These are phyloP conservation scores for Yarrowia porcina DNA, from an alignment of 805 yeast genomes.

Conservation along the genomic window DNA sequence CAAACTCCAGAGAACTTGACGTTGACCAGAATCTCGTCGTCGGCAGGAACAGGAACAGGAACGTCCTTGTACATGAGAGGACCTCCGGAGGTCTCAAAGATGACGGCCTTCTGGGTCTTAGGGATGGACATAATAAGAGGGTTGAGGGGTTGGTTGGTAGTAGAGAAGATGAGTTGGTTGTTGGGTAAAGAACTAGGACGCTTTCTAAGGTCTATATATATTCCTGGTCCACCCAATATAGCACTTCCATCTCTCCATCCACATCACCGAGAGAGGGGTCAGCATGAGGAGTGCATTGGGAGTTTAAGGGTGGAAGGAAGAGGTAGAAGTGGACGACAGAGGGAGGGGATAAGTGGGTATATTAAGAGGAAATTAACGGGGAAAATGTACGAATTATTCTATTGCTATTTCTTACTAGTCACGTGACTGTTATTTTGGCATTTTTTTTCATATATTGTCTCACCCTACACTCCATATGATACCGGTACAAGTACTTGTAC, in stretches of 20 bases:
- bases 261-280: background rate
- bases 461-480: too few relatives aligned
- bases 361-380: too few relatives aligned
- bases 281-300: too few relatives aligned
- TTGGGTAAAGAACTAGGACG: background rate
- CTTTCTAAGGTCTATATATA: background rate
- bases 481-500: too few relatives aligned
- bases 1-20: conserved; percentile 89
- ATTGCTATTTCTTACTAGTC: too few relatives aligned
- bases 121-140: conserved; percentile 45
- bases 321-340: too few relatives aligned
- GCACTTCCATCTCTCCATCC: background rate
- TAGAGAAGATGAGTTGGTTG: background rate
- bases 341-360: too few relatives aligned
- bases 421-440: too few relatives aligned
- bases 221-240: background rate
- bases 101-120: conserved; percentile 65
- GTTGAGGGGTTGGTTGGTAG: background rate
- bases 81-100: conserved; percentile 65
- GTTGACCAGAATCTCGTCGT: conserved; percentile 74
- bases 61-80: conserved; percentile 64
- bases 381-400: too few relatives aligned
- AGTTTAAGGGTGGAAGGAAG: background rate
- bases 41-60: conserved; percentile 75
- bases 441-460: too few relatives aligned